Evolutionary conservation across 2,329 filamentous ascomycete species (phyloP).

Genomic region (Akanthomyces muscarius): DNA sequence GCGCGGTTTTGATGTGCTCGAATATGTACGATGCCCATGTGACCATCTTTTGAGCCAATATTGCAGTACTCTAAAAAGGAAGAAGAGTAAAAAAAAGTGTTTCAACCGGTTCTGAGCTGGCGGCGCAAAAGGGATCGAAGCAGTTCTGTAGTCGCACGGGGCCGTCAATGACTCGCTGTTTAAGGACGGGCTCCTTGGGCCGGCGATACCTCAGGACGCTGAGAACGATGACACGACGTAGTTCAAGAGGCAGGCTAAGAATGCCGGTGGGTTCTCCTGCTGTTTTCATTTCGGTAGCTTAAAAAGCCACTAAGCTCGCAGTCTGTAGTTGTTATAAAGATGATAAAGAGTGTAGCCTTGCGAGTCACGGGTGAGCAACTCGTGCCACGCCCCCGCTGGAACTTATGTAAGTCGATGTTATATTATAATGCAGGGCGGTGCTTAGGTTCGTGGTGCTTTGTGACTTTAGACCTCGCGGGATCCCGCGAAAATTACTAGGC

Average conservation of each 20-base stretch:
- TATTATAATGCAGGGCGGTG: too few relatives aligned
- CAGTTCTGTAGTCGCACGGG: neutral
- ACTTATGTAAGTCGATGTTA: too few relatives aligned
- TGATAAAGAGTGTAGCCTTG: neutral
- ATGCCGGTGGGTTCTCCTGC: neutral
- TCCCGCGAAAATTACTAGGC: too few relatives aligned
- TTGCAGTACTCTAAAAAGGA: too few relatives aligned
- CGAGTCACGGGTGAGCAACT: conserved; percentile 27
- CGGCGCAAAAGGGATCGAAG: neutral
- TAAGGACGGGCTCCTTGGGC: neutral
- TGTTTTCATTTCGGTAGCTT: neutral
- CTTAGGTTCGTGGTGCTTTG: too few relatives aligned
- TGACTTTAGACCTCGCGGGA: too few relatives aligned
- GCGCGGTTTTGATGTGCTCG: too few relatives aligned
- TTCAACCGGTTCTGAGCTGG: too few relatives aligned
- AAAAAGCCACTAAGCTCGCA: neutral
- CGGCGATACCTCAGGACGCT: neutral
- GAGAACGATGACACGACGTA: neutral
- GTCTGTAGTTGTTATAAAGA: neutral
- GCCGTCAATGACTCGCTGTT: neutral
- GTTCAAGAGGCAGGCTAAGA: neutral
- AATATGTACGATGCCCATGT: too few relatives aligned
- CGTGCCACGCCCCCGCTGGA: too few relatives aligned
- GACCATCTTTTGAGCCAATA: too few relatives aligned
- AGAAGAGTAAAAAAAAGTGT: too few relatives aligned